A percentile compares a stretch with the other conserved stretches of the same genome.
These are phyloP conservation scores for Leishmania guyanensis DNA, from an alignment of 208 protist genomes.

Conservation along the genomic window DNA sequence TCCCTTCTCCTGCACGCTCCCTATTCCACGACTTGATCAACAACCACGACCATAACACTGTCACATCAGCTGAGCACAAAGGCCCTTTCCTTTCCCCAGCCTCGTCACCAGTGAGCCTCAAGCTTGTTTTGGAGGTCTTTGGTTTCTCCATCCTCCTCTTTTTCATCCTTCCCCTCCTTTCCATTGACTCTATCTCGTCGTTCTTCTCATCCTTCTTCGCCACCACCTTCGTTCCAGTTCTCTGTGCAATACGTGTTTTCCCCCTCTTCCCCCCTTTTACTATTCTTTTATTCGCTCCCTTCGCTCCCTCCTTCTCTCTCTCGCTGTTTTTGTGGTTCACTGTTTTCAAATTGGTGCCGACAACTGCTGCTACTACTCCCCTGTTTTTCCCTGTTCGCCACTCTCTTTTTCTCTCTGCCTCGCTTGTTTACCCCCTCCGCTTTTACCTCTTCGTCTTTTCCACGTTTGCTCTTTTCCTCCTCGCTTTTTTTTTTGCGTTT, in stretches of 20 bases:
- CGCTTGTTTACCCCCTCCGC: not conserved
- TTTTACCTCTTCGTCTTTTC: not conserved
- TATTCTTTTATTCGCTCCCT: not conserved
- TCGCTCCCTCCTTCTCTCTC: not conserved
- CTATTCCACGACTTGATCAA: not conserved
- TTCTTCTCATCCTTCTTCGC: not conserved
- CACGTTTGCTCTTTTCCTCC: not conserved
- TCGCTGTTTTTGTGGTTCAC: not conserved
- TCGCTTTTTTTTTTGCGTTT: not conserved
- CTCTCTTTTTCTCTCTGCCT: not conserved
- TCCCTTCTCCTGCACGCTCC: not conserved
- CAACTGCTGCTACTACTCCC: not conserved
- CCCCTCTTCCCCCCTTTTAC: not conserved
- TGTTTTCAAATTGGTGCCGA: not conserved
- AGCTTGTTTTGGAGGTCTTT: conserved; percentile 1
- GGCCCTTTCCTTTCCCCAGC: not conserved
- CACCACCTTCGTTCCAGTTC: not conserved
- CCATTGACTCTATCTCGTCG: conserved; percentile 4
- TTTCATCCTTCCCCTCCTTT: not conserved
- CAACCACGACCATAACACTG: not conserved
- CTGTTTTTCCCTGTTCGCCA: not conserved
- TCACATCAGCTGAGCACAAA: not conserved
- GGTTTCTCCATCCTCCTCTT: conserved; percentile 11
- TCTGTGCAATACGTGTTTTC: not conserved
- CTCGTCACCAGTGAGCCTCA: not conserved